Percentiles rank a stretch among this genome's conserved stretches.
Evolutionary conservation across 352 stramenopile species (phyloP).

Genomic region (Globisporangium irregulare): DNA sequence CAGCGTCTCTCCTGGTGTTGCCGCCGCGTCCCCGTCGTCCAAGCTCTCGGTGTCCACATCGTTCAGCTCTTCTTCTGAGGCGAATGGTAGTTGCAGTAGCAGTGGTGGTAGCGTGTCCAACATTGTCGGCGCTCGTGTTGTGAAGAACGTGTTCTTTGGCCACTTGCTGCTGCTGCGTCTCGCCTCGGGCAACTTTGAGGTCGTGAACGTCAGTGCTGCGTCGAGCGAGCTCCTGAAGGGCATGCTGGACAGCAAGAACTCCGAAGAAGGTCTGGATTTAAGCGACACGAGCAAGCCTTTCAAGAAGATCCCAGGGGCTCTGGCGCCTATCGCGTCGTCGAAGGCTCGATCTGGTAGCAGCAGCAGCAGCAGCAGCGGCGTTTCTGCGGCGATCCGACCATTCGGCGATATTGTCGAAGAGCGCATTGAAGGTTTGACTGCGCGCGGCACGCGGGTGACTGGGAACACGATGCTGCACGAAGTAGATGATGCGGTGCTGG

Average conservation of each 20-base stretch:
- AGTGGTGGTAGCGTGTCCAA: constrained; percentile 27
- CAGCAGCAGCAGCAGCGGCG: constrained; percentile 13
- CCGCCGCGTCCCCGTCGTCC: constrained; percentile 2
- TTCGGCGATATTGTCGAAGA: constrained; percentile 65
- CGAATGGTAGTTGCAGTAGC: not conserved
- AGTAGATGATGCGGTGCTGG: constrained; percentile 65
- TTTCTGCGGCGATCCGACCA: constrained; percentile 29
- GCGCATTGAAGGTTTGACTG: constrained; percentile 45
- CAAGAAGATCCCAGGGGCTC: constrained; percentile 43
- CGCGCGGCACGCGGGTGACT: constrained; percentile 45
- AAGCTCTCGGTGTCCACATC: not conserved
- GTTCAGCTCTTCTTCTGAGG: constrained; percentile 9
- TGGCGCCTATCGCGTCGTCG: constrained; percentile 49
- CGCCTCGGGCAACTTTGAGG: constrained; percentile 66
- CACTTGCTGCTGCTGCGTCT: constrained; percentile 74
- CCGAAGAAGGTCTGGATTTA: constrained; percentile 7
- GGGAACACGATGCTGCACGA: constrained; percentile 61
- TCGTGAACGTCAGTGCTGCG: constrained; percentile 76
- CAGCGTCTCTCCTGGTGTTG: constrained; percentile 51
- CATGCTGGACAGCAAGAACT: constrained; percentile 34
- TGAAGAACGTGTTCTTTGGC: constrained; percentile 77
- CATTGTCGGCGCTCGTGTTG: constrained; percentile 57
- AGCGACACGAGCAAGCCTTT: constrained; percentile 19
- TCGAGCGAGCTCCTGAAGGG: constrained; percentile 72
- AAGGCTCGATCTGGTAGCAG: constrained; percentile 19